phyloP scores from a whole-genome alignment of 257 asterid genomes.

The Solanum rostratum region DNA sequence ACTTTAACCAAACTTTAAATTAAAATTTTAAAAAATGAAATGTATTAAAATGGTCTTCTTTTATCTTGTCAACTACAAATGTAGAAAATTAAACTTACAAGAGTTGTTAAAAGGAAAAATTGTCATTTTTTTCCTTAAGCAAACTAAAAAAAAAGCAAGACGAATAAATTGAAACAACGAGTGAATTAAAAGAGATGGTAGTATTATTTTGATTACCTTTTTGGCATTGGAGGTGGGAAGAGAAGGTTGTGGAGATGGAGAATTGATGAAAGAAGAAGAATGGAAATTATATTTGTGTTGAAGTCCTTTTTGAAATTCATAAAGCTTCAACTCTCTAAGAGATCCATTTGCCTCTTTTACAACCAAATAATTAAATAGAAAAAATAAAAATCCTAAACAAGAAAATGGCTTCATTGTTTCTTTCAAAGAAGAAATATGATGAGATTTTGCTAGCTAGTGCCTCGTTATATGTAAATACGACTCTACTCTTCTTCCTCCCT shows the following conservation, averaged over 20 bases:
- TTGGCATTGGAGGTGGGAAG: neutral
- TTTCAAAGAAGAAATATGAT: neutral
- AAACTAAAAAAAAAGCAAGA: no score
- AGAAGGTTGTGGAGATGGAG: constrained; percentile 6
- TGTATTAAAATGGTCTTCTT: no score
- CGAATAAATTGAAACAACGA: no score
- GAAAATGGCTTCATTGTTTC: constrained; percentile 1
- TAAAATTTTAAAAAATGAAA: no score
- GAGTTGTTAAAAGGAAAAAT: no score
- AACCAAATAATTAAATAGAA: constrained; percentile 1
- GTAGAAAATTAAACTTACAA: no score
- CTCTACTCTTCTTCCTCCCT: no score
- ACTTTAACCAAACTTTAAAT: no score
- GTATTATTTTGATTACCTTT: constrained; percentile 11
- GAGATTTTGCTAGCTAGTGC: neutral
- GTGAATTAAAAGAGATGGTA: neutral
- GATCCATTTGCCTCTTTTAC: constrained; percentile 22
- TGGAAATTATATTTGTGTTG: neutral
- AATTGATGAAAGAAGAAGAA: neutral
- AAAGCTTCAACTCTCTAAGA: constrained; percentile 16
- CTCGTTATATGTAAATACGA: neutral
- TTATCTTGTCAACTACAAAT: no score
- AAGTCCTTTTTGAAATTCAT: constrained; percentile 29
- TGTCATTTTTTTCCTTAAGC: no score
- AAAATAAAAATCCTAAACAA: neutral